These are phyloP conservation scores for Cinchona pubescens DNA, from an alignment of 257 asterid genomes.

Conservation along the genomic window DNA sequence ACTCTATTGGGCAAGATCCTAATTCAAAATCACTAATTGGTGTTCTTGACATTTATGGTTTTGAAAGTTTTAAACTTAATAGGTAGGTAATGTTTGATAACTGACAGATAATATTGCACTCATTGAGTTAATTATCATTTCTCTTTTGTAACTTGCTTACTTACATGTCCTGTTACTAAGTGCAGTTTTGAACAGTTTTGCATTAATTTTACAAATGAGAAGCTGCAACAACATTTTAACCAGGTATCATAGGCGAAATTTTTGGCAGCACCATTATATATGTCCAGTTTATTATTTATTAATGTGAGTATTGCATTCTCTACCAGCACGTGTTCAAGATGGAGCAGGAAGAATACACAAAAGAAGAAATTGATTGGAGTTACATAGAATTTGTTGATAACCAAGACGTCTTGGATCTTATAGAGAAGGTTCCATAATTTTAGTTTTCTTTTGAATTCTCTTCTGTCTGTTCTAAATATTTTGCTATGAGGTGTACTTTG, in stretches of 20 bases:
- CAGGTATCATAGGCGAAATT: conserved; percentile 50
- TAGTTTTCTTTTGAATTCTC: conserved; percentile 8
- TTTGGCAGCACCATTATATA: conserved; percentile 19
- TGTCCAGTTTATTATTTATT: conserved; percentile 11
- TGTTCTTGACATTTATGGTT: conserved; percentile 96
- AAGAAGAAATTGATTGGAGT: conserved; percentile 95
- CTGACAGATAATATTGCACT: conserved; percentile 1
- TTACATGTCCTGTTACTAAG: conserved; percentile 18
- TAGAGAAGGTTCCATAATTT: conserved; percentile 75
- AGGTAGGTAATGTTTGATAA: conserved; percentile 50
- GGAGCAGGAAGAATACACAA: conserved; percentile 98
- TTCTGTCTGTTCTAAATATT: conserved; percentile 5
- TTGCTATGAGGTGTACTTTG: neutral
- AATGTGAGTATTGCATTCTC: conserved; percentile 25
- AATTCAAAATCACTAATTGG: conserved; percentile 78
- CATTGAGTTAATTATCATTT: conserved; percentile 5
- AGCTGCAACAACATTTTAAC: conserved; percentile 98
- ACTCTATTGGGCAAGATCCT: conserved; percentile 91
- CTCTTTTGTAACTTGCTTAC: conserved; percentile 14
- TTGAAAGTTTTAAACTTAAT: conserved; percentile 87
- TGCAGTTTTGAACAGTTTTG: conserved; percentile 95
- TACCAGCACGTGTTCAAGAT: conserved; percentile 94
- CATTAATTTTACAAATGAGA: conserved; percentile 93
- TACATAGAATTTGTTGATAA: conserved; percentile 96
- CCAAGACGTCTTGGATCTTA: conserved; percentile 95